phyloP scores from a whole-genome alignment of 208 protist species.

The Giardia muris region DNA sequence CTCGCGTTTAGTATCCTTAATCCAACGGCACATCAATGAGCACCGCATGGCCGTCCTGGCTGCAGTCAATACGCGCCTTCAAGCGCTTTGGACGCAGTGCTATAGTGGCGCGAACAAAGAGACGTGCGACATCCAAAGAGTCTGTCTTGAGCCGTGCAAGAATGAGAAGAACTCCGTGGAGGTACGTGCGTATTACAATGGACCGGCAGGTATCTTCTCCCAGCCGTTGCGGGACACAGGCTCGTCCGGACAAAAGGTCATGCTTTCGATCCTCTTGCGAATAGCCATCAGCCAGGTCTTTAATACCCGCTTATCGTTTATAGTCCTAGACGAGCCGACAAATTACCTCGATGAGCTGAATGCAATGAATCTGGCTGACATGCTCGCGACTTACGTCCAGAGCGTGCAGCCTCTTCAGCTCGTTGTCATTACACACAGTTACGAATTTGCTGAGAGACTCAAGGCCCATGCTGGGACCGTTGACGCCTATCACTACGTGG shows the following conservation, averaged over 20 bases:
- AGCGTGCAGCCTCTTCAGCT: neutral
- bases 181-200: neutral
- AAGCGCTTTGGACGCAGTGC: neutral
- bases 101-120: neutral
- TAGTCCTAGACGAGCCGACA: neutral
- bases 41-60: neutral
- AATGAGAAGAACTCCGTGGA: neutral
- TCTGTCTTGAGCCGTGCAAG: neutral
- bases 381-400: neutral
- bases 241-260: neutral
- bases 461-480: too few species aligned
- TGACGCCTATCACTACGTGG: too few species aligned
- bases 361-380: neutral
- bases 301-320: neutral
- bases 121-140: neutral
- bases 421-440: neutral
- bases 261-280: neutral
- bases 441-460: too few species aligned
- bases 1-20: neutral
- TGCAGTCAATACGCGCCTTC: neutral
- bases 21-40: neutral
- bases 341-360: conserved; percentile 2
- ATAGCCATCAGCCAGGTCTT: neutral
- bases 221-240: neutral
- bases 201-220: neutral